phyloP scores from a whole-genome alignment of 768 basidiomycete species.

The Lyophyllum shimeji region DNA sequence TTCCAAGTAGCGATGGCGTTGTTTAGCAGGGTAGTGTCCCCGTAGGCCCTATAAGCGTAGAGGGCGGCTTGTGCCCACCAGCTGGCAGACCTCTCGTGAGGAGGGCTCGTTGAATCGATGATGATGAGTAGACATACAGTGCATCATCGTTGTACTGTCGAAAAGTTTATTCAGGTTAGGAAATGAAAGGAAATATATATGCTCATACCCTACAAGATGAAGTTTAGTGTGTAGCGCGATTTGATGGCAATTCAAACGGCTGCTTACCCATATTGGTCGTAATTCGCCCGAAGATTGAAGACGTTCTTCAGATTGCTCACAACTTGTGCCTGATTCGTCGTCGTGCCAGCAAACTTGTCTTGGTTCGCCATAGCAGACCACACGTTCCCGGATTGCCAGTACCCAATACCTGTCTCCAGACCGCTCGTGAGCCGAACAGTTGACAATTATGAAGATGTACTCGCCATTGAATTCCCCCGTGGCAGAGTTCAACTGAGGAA shows the following conservation, averaged over 20 bases:
- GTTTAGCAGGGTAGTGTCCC: slow-evolving; percentile 37
- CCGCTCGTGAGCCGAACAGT: background rate
- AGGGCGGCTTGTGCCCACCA: slow-evolving; percentile 58
- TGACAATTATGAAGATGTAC: slow-evolving; percentile 2
- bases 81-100: slow-evolving; percentile 17
- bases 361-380: slow-evolving; percentile 52
- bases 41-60: slow-evolving; percentile 49
- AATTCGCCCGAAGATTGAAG: slow-evolving; percentile 36
- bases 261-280: slow-evolving; percentile 42
- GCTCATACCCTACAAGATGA: slow-evolving; percentile 8
- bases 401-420: slow-evolving; percentile 39
- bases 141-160: slow-evolving; percentile 48
- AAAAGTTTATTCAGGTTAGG: slow-evolving; percentile 3
- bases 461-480: slow-evolving; percentile 45
- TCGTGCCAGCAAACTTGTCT: slow-evolving; percentile 38
- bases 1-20: slow-evolving; percentile 51
- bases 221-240: background rate
- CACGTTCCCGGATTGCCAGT: slow-evolving; percentile 54
- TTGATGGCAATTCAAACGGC: background rate
- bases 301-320: slow-evolving; percentile 40
- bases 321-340: slow-evolving; percentile 35
- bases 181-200: slow-evolving; percentile 1
- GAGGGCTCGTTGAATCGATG: background rate
- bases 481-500: slow-evolving; percentile 33
- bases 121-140: slow-evolving; percentile 27